Conservation (phyloP, 1,284 basidiomycete species). For the Heliocybe sulcata region DNA sequence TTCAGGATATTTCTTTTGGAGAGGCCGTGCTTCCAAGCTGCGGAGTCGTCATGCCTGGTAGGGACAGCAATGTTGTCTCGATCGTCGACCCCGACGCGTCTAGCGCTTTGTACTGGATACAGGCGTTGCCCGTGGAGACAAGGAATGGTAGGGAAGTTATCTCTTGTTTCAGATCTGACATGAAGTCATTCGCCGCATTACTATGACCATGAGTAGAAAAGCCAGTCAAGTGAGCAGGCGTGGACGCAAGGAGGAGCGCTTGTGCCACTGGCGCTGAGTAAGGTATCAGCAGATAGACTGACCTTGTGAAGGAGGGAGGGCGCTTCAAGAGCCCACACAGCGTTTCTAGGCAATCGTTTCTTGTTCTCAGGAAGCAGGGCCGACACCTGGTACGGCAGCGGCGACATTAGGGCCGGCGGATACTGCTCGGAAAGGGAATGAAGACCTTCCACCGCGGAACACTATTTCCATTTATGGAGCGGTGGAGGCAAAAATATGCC, state of each 20-base stretch:
- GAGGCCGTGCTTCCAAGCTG: too few species aligned
- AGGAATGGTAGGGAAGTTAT: background rate
- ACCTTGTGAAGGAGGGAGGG: background rate
- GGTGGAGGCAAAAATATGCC: constrained; percentile 1
- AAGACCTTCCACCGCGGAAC: background rate
- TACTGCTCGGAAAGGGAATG: background rate
- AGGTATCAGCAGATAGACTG: background rate
- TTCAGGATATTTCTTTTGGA: too few species aligned
- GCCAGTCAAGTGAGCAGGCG: background rate
- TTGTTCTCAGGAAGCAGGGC: constrained; percentile 1
- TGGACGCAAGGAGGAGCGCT: background rate
- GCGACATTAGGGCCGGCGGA: too few species aligned
- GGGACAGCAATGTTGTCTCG: background rate
- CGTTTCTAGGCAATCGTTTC: background rate
- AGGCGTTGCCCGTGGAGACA: background rate
- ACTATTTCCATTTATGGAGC: background rate
- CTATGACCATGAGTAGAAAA: background rate
- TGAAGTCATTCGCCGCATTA: background rate
- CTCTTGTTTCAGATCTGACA: background rate
- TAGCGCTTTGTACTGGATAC: background rate
- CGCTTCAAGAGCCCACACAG: background rate
- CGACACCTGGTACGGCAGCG: background rate
- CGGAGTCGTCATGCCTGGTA: background rate
- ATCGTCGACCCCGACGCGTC: background rate
- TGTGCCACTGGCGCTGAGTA: background rate